phyloP scores from a whole-genome alignment of 1,284 basidiomycete genomes.

The Phlebopus sp. region DNA sequence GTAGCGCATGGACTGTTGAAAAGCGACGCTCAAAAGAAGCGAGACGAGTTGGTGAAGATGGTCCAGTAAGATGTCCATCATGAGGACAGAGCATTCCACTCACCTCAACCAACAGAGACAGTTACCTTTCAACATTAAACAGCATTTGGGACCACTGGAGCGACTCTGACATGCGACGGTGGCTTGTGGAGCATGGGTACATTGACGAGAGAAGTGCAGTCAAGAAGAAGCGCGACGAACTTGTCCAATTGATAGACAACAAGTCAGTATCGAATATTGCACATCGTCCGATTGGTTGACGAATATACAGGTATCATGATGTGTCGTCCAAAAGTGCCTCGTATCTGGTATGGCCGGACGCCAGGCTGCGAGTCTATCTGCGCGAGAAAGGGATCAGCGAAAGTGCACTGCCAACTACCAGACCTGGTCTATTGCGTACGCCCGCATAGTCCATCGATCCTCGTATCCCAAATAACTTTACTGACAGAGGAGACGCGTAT shows the following conservation, averaged over 20 bases:
- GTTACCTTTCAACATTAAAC: constrained; percentile 70
- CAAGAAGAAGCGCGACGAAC: constrained; percentile 69
- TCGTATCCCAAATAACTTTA: constrained; percentile 3
- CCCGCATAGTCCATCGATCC: constrained; percentile 10
- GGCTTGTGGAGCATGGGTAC: constrained; percentile 76
- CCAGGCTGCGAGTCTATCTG: constrained; percentile 80
- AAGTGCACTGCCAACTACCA: constrained; percentile 55
- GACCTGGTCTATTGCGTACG: constrained; percentile 71
- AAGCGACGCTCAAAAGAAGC: constrained; percentile 64
- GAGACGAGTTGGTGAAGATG: constrained; percentile 77
- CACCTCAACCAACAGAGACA: constrained; percentile 46
- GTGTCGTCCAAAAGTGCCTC: constrained; percentile 44
- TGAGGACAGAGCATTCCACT: neutral
- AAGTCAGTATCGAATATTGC: constrained; percentile 43
- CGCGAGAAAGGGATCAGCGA: constrained; percentile 73
- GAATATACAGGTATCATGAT: constrained; percentile 16
- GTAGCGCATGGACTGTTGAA: constrained; percentile 68
- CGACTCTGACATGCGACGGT: constrained; percentile 73
- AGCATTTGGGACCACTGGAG: constrained; percentile 74
- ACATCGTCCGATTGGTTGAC: neutral
- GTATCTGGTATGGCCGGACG: constrained; percentile 88
- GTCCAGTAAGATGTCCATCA: constrained; percentile 46
- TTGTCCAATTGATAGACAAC: constrained; percentile 62
- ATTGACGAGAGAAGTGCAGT: constrained; percentile 57
- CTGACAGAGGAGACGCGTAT: constrained; percentile 69